Base-by-base conservation (phyloP, 2,329 filamentous ascomycete species). In the Mollisia scopiformis region DNA sequence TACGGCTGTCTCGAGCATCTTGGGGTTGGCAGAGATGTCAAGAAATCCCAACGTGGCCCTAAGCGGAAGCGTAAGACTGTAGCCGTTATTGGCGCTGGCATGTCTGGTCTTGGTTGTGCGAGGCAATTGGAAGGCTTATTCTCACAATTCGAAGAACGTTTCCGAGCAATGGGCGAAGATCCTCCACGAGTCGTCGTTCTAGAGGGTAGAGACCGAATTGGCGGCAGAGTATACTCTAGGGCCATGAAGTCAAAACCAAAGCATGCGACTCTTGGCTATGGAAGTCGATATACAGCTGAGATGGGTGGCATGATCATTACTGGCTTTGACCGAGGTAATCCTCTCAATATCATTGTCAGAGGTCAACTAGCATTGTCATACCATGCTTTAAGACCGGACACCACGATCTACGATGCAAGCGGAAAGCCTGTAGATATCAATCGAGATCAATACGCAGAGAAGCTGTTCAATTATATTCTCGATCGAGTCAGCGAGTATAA, bases 271-370 rank as follows among this genome's bases (percentile, higher is more conserved):
- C 76, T 75, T 10, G 62, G 85, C 82, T 74, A 84, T 77, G 82
- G 80, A 8, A 84, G 81, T 63, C 80, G 86, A 54, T 90, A 89
- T 71, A 98, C 93, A 21, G 95, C 92, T 31, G 95, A 99, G 75
- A 96, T 97, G 88, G 95, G 95, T 28, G 95, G 94, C 58, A 97
- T 99, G 82, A 98, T 99, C 62, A 93, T 99, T 63, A 97, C 96
- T 33, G 95, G 95, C 0, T 99, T 98, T 73, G 93, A 98, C 67
- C 87, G 92, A 66, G 96, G 96, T 19, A 99, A 99, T 69, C 95
- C 95, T 5, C 79, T 99, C 68, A 96, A 97, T 73, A 86, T 93
- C 52, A 87, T 99, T 62, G 88, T 99, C 59, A 88, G 95, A 67
- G 93, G 92, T 16, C 96, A 99, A 75, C 83, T 99, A 52, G 91